phyloP scores from a whole-genome alignment of 2,329 filamentous ascomycete genomes.

The Knoxdaviesia capensis region DNA sequence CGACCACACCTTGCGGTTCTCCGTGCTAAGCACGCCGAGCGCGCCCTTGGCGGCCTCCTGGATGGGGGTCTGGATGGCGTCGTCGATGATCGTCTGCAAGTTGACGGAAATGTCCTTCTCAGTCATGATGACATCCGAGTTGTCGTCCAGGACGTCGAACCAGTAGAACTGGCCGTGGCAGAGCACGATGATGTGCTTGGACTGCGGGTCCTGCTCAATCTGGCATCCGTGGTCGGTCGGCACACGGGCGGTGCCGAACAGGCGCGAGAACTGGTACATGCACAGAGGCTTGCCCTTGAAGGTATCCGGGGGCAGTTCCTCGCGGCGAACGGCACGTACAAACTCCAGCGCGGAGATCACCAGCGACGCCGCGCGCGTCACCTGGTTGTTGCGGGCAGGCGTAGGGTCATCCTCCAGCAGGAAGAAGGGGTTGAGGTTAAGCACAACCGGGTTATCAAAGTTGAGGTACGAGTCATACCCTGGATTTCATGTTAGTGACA shows the following conservation, averaged over 20 bases:
- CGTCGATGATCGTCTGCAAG: conserved; percentile 76
- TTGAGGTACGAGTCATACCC: conserved; percentile 99
- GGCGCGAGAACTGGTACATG: conserved; percentile 94
- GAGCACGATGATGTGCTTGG: conserved; percentile 82
- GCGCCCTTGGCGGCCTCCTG: conserved; percentile 92
- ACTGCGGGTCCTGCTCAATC: conserved; percentile 84
- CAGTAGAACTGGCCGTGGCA: conserved; percentile 95
- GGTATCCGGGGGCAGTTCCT: conserved; percentile 80
- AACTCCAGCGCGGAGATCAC: conserved; percentile 82
- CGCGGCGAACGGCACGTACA: conserved; percentile 76
- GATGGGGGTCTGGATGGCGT: conserved; percentile 74
- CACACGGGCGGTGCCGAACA: conserved; percentile 88
- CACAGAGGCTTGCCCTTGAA: conserved; percentile 69
- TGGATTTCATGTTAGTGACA: conserved; percentile 15
- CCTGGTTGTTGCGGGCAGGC: conserved; percentile 87
- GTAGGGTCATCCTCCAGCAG: conserved; percentile 93
- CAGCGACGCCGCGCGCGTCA: conserved; percentile 66
- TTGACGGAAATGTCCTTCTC: conserved; percentile 88
- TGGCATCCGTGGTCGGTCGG: conserved; percentile 89
- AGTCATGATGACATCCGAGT: conserved; percentile 90
- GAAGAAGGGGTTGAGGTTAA: conserved; percentile 97
- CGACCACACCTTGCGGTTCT: conserved; percentile 94
- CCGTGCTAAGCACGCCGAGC: conserved; percentile 80
- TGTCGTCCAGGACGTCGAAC: conserved; percentile 93
- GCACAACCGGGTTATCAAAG: conserved; percentile 89